A percentile compares a stretch with the other conserved stretches of the same genome.
Conservation (phyloP, 345 rosid genomes). For the Eucalyptus coolabah region DNA sequence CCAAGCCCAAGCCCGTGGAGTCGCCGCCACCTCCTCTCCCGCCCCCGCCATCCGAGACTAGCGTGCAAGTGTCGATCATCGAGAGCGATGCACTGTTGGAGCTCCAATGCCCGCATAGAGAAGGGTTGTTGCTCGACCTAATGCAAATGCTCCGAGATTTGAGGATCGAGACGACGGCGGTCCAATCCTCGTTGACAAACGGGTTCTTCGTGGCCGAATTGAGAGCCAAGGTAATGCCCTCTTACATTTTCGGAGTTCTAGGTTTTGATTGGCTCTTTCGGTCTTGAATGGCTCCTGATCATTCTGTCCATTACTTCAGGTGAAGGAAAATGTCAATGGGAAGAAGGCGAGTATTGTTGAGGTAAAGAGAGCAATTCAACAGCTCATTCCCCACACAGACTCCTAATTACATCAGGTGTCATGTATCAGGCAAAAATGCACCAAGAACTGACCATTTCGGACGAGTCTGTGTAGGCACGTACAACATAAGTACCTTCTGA, state of each 20-base stretch:
- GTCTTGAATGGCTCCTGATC: not conserved
- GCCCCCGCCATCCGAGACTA: not conserved
- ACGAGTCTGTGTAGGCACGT: not conserved
- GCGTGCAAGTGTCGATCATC: constrained; percentile 87
- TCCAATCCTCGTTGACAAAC: constrained; percentile 45
- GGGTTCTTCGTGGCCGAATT: constrained; percentile 59
- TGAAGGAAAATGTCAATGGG: constrained; percentile 47
- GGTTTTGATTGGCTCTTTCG: not conserved
- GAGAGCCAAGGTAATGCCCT: constrained; percentile 63
- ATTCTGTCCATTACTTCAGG: constrained; percentile 15
- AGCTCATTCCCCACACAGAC: constrained; percentile 35
- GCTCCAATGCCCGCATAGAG: constrained; percentile 60
- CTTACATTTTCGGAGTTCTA: not conserved
- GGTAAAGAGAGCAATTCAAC: constrained; percentile 71
- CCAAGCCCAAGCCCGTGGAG: constrained; percentile 35
- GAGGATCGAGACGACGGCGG: constrained; percentile 58
- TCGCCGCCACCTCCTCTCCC: not conserved
- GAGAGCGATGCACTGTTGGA: constrained; percentile 80
- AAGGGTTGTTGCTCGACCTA: constrained; percentile 69
- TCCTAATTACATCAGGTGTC: not conserved
- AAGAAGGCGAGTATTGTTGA: constrained; percentile 76
- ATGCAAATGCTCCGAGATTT: constrained; percentile 68
- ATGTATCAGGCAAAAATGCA: not conserved
- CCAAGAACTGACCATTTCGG: not conserved
- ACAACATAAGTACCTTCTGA: not conserved